Evolutionary conservation across 495 filamentous ascomycete genomes (phyloP).

Genomic region (Neurospora sp.): DNA sequence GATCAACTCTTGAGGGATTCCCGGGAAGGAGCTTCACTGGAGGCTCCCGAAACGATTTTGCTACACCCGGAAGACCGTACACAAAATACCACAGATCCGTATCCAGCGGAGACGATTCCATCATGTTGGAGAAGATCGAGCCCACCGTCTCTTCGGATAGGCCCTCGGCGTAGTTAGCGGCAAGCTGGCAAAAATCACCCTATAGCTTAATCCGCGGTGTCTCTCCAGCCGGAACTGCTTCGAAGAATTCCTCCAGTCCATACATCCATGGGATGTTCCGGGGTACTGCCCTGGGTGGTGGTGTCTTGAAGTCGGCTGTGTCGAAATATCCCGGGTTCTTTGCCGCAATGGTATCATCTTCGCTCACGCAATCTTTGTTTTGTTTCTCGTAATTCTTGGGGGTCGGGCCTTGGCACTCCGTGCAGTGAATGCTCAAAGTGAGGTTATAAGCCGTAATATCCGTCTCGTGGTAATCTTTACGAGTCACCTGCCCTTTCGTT

Average conservation of each 20-base stretch:
- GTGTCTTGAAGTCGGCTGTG: no score
- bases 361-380: background rate
- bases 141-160: no score
- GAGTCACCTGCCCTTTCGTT: no score
- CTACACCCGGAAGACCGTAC: background rate
- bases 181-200: background rate
- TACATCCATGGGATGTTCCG: no score
- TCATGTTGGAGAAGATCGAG: no score
- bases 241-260: background rate
- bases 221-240: background rate
- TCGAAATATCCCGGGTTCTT: background rate
- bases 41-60: no score
- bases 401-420: background rate
- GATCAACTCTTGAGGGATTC: background rate
- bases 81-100: background rate
- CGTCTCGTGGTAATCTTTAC: rapidly evolving
- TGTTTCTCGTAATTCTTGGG: background rate
- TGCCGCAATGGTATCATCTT: background rate
- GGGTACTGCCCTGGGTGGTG: no score
- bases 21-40: no score
- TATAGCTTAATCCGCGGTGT: background rate
- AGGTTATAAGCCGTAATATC: no score
- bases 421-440: background rate
- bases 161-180: background rate
- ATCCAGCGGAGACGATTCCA: no score